phyloP scores from a whole-genome alignment of 108 stramenopile genomes.

The Skeletonema grethae region DNA sequence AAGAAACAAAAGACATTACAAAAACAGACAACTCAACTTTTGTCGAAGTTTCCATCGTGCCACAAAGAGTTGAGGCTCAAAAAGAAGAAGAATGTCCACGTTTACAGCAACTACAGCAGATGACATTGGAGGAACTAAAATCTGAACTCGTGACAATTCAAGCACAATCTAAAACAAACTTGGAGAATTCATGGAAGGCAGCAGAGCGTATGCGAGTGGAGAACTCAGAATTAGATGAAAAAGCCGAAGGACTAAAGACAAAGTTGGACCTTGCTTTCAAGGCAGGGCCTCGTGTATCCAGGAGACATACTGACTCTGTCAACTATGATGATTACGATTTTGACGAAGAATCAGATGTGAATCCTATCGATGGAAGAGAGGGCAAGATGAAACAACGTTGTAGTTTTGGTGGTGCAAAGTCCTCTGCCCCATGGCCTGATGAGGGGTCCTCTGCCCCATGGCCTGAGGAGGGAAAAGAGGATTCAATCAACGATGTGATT shows the following conservation, averaged over 20 bases:
- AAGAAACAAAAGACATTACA: neutral
- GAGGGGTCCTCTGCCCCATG: neutral
- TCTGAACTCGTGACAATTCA: conserved; percentile 22
- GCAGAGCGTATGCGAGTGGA: conserved; percentile 18
- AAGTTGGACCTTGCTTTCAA: neutral
- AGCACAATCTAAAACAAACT: conserved; percentile 17
- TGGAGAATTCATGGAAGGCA: conserved; percentile 32
- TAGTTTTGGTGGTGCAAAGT: too few species aligned
- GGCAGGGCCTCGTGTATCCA: too few species aligned
- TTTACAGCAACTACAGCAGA: conserved; percentile 13
- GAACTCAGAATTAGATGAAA: conserved; percentile 16
- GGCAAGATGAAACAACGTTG: too few species aligned
- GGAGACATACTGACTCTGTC: too few species aligned
- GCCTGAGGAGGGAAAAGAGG: neutral
- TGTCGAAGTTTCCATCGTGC: too few species aligned
- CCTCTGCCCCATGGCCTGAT: neutral
- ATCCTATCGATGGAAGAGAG: neutral
- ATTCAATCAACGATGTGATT: neutral
- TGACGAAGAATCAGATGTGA: too few species aligned
- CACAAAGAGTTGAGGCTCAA: too few species aligned
- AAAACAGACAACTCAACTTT: neutral
- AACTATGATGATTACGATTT: too few species aligned
- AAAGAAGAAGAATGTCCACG: conserved; percentile 25
- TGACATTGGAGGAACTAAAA: conserved; percentile 12
- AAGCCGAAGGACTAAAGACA: neutral